phyloP scores from a whole-genome alignment of 2,329 filamentous ascomycete genomes.

The Fusarium papillatum region DNA sequence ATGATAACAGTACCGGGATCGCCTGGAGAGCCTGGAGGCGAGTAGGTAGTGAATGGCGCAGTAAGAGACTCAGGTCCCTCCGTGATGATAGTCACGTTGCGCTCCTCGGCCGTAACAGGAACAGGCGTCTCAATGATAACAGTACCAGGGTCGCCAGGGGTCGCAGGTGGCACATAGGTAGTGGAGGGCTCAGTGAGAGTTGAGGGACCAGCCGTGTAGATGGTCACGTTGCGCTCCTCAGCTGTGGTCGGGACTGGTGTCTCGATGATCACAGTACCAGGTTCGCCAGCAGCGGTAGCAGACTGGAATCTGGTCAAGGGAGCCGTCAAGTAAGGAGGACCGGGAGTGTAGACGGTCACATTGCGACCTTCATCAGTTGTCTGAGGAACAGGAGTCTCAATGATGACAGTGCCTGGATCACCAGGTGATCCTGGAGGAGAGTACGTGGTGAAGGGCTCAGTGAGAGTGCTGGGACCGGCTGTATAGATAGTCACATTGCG shows the following conservation, averaged over 20 bases:
- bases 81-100: slow-evolving; percentile 22
- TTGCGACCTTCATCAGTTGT: slow-evolving; percentile 7
- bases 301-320: slow-evolving; percentile 23
- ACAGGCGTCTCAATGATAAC: slow-evolving; percentile 31
- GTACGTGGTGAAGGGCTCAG: slow-evolving; percentile 21
- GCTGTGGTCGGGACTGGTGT: slow-evolving; percentile 18
- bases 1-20: slow-evolving; percentile 30
- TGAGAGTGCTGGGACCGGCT: slow-evolving; percentile 15
- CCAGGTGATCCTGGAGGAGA: slow-evolving; percentile 18
- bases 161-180: slow-evolving; percentile 16
- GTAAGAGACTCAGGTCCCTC: slow-evolving; percentile 32
- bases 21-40: slow-evolving; percentile 9
- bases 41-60: slow-evolving; percentile 27
- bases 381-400: slow-evolving; percentile 15
- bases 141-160: slow-evolving; percentile 24
- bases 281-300: not conserved
- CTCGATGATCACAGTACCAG: slow-evolving; percentile 29
- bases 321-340: slow-evolving; percentile 10
- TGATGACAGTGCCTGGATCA: slow-evolving; percentile 26
- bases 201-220: slow-evolving; percentile 21
- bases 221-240: slow-evolving; percentile 18
- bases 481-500: slow-evolving; percentile 29
- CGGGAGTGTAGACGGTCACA: slow-evolving; percentile 21
- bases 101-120: not conserved
- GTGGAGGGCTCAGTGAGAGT: slow-evolving; percentile 30